These are phyloP conservation scores for Metschnikowia santaceciliae DNA, from an alignment of 805 yeast species.

Conservation along the genomic window DNA sequence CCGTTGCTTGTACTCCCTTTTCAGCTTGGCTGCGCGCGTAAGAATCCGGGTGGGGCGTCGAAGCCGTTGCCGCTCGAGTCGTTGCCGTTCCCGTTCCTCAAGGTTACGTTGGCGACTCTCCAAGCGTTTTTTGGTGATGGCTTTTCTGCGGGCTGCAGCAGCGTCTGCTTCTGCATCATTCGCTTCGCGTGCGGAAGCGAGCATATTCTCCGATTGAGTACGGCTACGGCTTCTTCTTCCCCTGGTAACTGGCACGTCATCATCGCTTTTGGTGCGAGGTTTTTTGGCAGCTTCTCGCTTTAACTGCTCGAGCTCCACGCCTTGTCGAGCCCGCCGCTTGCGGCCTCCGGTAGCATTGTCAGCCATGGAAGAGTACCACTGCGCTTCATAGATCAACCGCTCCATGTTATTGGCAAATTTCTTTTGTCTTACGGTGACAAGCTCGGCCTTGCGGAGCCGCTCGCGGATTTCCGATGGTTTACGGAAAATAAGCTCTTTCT, in stretches of 20 bases:
- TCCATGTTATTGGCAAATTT: constrained; percentile 28
- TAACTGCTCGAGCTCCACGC: constrained; percentile 17
- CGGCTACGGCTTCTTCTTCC: no score
- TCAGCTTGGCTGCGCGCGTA: not conserved
- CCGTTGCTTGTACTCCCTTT: constrained; percentile 3
- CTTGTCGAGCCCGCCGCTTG: constrained; percentile 14
- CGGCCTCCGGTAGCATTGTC: constrained; percentile 14
- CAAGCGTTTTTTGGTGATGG: constrained; percentile 6
- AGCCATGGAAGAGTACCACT: constrained; percentile 31
- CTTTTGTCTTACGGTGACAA: constrained; percentile 25
- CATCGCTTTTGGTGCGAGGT: not conserved
- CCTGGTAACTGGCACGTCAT: no score
- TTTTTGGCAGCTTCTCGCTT: constrained; percentile 5
- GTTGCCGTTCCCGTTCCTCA: constrained; percentile 4
- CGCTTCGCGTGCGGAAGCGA: not conserved
- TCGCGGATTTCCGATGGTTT: constrained; percentile 18
- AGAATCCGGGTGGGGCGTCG: constrained; percentile 5
- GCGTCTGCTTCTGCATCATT: not conserved
- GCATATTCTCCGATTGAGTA: not conserved
- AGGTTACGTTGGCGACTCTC: constrained; percentile 6
- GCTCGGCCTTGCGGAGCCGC: constrained; percentile 22
- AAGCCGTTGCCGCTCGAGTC: not conserved
- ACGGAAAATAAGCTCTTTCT: constrained; percentile 24
- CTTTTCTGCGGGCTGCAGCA: not conserved
- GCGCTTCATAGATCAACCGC: constrained; percentile 35